phyloP scores from a whole-genome alignment of 2,329 filamentous ascomycete genomes.

The Trichoderma sp. region DNA sequence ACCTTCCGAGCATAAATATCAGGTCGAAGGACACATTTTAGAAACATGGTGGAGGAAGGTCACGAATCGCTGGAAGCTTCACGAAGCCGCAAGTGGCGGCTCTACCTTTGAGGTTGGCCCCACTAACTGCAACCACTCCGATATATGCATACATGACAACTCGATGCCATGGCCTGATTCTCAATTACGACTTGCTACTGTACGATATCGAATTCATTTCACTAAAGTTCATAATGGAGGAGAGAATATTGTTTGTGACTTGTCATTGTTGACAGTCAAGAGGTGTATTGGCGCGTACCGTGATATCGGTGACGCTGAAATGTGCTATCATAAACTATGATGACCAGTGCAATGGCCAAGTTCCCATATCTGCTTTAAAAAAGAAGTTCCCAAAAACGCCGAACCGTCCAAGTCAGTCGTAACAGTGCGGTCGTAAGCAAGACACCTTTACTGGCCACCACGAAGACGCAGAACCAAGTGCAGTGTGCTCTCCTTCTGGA shows the following conservation, averaged over 20 bases:
- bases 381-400: constrained; percentile 9
- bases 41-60: not conserved
- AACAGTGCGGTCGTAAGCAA: constrained; percentile 14
- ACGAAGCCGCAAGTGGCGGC: not conserved
- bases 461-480: constrained; percentile 88
- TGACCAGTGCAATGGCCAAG: constrained; percentile 3
- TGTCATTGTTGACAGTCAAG: constrained; percentile 46
- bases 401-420: constrained; percentile 1
- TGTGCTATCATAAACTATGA: constrained; percentile 9
- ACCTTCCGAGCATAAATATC: not conserved
- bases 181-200: not conserved
- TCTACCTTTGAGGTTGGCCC: not conserved
- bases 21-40: not conserved
- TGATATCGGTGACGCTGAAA: not conserved
- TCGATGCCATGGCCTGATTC: not conserved
- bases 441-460: constrained; percentile 56
- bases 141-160: not conserved
- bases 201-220: not conserved
- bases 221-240: not conserved
- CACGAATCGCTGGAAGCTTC: not conserved
- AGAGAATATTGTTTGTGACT: not conserved
- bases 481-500: constrained; percentile 88
- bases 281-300: constrained; percentile 9
- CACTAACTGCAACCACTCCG: not conserved
- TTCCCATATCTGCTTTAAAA: constrained; percentile 15